These are phyloP conservation scores for Tricladium varicosporioides DNA, from an alignment of 2,329 filamentous ascomycete genomes.

Conservation along the genomic window DNA sequence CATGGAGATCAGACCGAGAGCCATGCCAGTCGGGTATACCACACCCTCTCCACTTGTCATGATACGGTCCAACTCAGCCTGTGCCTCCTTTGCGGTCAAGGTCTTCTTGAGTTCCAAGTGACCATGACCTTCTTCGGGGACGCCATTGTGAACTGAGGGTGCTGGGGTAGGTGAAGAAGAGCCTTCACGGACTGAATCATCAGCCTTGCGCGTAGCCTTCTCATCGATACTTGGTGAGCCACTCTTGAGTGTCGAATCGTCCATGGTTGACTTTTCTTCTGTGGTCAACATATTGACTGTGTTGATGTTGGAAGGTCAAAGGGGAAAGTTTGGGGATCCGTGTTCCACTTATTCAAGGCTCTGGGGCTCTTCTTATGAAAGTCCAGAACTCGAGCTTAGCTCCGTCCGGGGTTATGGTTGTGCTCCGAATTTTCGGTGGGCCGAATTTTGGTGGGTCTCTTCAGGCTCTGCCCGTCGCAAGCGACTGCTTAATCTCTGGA, in stretches of 20 bases:
- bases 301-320: not conserved
- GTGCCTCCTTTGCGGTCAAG: constrained; percentile 13
- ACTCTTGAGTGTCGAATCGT: constrained; percentile 23
- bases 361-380: not conserved
- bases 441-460: too few species aligned
- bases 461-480: too few species aligned
- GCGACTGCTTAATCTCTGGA: too few species aligned
- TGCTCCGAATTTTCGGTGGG: too few species aligned
- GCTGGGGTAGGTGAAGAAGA: constrained; percentile 14
- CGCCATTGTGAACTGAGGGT: not conserved
- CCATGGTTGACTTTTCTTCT: constrained; percentile 11
- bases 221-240: constrained; percentile 15
- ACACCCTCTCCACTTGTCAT: constrained; percentile 30
- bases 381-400: not conserved
- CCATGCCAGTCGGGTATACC: constrained; percentile 32
- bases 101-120: constrained; percentile 4
- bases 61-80: constrained; percentile 23
- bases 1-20: constrained; percentile 26
- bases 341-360: not conserved
- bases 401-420: not conserved
- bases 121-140: not conserved
- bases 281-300: constrained; percentile 2
- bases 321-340: not conserved
- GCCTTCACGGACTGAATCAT: constrained; percentile 8
- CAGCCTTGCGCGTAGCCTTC: constrained; percentile 13